Evolutionary conservation across 225 moss, liverwort and hornwort genomes (phyloP).

Genomic region (Anthoceros angustus): DNA sequence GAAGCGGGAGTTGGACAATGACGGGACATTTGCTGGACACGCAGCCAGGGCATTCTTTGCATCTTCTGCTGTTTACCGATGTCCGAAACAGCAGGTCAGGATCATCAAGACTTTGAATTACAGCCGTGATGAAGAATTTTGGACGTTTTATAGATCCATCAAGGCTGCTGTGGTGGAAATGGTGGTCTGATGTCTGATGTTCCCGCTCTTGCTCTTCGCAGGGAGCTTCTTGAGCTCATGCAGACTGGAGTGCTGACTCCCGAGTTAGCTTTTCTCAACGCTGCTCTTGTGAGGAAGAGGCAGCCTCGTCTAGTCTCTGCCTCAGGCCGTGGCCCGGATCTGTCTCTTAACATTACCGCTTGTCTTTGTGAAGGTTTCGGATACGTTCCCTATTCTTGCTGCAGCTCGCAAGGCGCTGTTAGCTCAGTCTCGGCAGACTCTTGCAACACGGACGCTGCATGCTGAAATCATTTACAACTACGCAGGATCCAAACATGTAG

Average conservation of each 20-base stretch:
- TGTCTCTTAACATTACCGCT: background rate
- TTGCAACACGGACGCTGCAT: conserved; percentile 68
- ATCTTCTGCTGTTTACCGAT: conserved; percentile 55
- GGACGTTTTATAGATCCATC: background rate
- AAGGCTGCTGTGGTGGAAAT: background rate
- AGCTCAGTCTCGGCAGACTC: conserved; percentile 37
- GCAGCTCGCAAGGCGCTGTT: conserved; percentile 84
- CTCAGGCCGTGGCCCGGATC: background rate
- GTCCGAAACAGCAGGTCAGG: conserved; percentile 67
- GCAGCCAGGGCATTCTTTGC: conserved; percentile 52
- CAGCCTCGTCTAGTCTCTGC: background rate
- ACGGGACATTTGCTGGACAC: conserved; percentile 44
- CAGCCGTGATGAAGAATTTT: background rate
- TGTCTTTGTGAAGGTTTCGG: conserved; percentile 42
- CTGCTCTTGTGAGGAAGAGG: conserved; percentile 39
- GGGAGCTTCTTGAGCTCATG: conserved; percentile 60
- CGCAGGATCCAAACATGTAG: conserved; percentile 96
- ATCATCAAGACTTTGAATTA: too few relatives aligned
- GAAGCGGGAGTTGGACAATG: conserved; percentile 8
- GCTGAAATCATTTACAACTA: conserved; percentile 94
- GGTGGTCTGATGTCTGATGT: too few relatives aligned
- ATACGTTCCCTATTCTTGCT: conserved; percentile 64
- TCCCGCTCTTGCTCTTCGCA: conserved; percentile 9
- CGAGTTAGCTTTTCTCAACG: conserved; percentile 77
- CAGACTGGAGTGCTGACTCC: conserved; percentile 56